Evolutionary conservation across 345 rosid genomes (phyloP).

Genomic region (Turritis glabra): DNA sequence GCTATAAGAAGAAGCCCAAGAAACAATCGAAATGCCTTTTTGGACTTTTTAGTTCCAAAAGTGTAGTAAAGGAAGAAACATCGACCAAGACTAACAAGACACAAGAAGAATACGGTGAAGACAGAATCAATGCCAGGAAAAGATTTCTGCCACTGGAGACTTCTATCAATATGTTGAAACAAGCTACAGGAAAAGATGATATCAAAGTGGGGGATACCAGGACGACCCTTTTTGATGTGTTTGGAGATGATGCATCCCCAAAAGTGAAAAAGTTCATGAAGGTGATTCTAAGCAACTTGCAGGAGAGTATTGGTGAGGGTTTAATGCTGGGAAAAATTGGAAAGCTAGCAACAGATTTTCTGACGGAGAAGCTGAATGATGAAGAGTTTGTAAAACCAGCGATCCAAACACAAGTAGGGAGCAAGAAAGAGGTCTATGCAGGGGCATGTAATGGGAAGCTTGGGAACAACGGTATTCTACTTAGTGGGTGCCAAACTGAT

Average conservation of each 20-base stretch:
- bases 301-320: constrained; percentile 33
- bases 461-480: constrained; percentile 62
- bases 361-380: background rate
- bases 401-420: constrained; percentile 5
- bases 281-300: constrained; percentile 57
- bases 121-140: constrained; percentile 16
- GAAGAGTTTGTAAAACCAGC: background rate
- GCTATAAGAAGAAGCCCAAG: constrained; percentile 44
- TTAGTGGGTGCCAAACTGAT: constrained; percentile 87
- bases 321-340: constrained; percentile 62
- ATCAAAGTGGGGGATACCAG: constrained; percentile 74
- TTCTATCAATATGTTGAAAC: constrained; percentile 70
- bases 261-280: constrained; percentile 95
- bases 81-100: background rate
- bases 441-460: constrained; percentile 51
- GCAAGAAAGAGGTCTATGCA: constrained; percentile 65
- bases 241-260: constrained; percentile 85
- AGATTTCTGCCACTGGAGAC: constrained; percentile 71
- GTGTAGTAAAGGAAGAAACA: background rate
- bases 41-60: constrained; percentile 44
- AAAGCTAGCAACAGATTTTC: background rate
- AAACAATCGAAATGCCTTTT: constrained; percentile 45
- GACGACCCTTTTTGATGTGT: constrained; percentile 69
- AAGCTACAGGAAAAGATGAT: constrained; percentile 76
- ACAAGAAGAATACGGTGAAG: too few relatives aligned